Base-by-base conservation (phyloP, 208 protist genomes). In the Leishmania tropica region DNA sequence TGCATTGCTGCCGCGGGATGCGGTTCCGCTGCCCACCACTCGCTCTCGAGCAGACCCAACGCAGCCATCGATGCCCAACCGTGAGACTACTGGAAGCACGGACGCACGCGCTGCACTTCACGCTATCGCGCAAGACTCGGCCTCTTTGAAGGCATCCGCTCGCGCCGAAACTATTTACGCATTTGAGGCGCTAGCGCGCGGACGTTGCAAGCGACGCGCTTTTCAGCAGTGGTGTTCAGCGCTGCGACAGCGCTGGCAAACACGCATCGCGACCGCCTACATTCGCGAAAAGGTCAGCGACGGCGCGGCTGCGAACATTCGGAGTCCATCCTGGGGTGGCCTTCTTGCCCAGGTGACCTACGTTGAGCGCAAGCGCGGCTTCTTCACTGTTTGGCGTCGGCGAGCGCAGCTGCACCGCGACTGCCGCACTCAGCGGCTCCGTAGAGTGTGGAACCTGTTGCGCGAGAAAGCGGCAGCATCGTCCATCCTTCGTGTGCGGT, bases 291-390 rank as follows among this genome's bases (percentile, higher is more conserved):
- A 86, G 56, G 51, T 86, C 31, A 58, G 54, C 48, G 75, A 76
- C 17, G 83, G 73, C 1, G 73, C 78, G 1, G 71, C 48, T 45
- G 64, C 58, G 28, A 72, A 73, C 37, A 31, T 86, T 37, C 78
- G 78, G 31, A 84, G 78, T 35, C 85, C 77, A 0, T 81, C 75
- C 0, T 84, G 84, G 80, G 47, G 64, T n/a, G 81, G 81, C 8
- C 42, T 87, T n/a, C 72, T 90, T 31, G 24, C 62, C 21, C 81
- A 83, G 35, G 67, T 90, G 40, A 81, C 90, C 21, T 90, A 91
- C 70, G 81, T 81, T 2, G 85, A 89, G 56, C 83, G 90, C 6
- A 91, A 93, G 75, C 85, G 90, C n/a, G 78, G 82, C 54, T 89
- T 87, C 70, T 93, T 93, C 51, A 75, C 73, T 6, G 64, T 70